These are phyloP conservation scores for Populus ilicifolia DNA, from an alignment of 345 rosid species.

Conservation along the genomic window DNA sequence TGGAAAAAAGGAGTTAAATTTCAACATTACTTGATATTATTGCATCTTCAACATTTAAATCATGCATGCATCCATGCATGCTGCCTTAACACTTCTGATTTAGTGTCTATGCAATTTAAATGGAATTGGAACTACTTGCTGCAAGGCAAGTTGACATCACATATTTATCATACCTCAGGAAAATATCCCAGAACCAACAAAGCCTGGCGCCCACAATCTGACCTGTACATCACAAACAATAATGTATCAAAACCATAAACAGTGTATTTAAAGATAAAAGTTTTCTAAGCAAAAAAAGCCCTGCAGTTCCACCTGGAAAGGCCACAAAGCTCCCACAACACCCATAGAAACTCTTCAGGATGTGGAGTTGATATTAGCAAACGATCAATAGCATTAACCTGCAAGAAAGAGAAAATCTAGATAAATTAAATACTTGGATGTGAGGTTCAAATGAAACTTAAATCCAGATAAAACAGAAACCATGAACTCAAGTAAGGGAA, in stretches of 20 bases:
- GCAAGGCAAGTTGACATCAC: too few relatives aligned
- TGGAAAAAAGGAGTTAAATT: background rate
- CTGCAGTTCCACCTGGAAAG: slow-evolving; percentile 60
- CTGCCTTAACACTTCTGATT: slow-evolving; percentile 3
- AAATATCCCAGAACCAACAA: slow-evolving; percentile 67
- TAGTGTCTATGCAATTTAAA: too few relatives aligned
- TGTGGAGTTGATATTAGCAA: slow-evolving; percentile 70
- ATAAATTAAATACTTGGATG: background rate
- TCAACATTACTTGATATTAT: background rate
- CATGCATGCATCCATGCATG: background rate
- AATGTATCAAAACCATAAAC: slow-evolving; percentile 14
- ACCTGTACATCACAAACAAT: slow-evolving; percentile 48
- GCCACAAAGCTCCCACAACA: slow-evolving; percentile 93
- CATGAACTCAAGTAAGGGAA: slow-evolving; percentile 22
- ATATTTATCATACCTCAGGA: slow-evolving; percentile 70
- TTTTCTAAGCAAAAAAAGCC: background rate
- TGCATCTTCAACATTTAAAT: slow-evolving; percentile 1
- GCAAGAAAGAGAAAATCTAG: slow-evolving; percentile 16
- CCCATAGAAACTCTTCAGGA: slow-evolving; percentile 94
- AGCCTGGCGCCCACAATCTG: slow-evolving; percentile 95
- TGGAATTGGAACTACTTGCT: slow-evolving; percentile 6
- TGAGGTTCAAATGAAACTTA: slow-evolving; percentile 2
- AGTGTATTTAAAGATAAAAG: background rate
- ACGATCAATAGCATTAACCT: slow-evolving; percentile 85
- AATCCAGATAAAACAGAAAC: background rate